phyloP scores from a whole-genome alignment of 345 rosid species.

The Xanthoceras sorbifolium region DNA sequence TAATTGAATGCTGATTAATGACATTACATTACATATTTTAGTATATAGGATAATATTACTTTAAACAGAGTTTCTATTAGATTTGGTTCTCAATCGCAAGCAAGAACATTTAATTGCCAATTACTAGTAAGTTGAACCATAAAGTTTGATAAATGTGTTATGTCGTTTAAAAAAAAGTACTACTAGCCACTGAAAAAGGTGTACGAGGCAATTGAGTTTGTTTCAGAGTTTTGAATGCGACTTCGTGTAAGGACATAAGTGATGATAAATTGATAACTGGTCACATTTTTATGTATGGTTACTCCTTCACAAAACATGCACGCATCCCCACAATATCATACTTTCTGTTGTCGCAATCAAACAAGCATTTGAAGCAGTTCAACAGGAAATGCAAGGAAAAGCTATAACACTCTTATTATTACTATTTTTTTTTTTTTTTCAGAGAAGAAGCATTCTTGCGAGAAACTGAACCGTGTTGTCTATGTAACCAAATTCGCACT shows the following conservation, averaged over 20 bases:
- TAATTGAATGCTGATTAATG: no score
- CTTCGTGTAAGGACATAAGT: neutral
- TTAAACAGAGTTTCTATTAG: no score
- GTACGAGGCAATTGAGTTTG: neutral
- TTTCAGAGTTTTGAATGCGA: neutral
- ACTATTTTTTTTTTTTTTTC: neutral
- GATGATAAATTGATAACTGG: neutral
- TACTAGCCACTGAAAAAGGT: neutral
- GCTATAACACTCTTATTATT: neutral
- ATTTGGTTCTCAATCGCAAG: no score
- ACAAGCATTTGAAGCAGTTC: slow-evolving; percentile 3
- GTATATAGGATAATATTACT: no score
- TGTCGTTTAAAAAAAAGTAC: no score
- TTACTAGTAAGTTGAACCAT: no score
- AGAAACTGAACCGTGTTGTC: neutral
- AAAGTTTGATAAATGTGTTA: no score
- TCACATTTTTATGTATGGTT: no score
- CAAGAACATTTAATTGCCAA: no score
- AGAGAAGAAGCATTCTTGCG: neutral
- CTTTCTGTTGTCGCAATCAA: neutral
- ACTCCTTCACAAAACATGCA: neutral
- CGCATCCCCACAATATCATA: neutral
- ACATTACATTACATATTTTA: no score
- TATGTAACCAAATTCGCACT: neutral
- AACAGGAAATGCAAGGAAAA: neutral